Percentiles rank a stretch among this genome's conserved stretches.
Conservation (phyloP, 306 rosid genomes). For the Malus sieversii region DNA sequence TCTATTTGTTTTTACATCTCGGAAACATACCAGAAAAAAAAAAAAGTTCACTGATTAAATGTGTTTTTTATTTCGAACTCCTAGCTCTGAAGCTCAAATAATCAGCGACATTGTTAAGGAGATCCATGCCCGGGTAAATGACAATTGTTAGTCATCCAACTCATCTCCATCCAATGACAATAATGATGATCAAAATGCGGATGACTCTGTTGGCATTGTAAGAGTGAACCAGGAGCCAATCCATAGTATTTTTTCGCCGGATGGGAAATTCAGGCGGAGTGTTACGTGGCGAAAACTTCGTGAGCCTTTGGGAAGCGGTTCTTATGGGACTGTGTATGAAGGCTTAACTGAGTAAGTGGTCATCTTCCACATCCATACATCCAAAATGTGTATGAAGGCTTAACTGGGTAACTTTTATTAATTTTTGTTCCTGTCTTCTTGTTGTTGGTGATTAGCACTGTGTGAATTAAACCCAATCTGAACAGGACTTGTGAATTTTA, state of each 20-base stretch:
- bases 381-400: not conserved
- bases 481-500: not conserved
- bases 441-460: not conserved
- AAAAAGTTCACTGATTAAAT: too few species aligned
- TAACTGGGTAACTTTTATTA: too few species aligned
- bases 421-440: not conserved
- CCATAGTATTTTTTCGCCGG: constrained; percentile 22
- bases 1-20: too few species aligned
- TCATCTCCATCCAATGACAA: constrained; percentile 32
- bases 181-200: constrained; percentile 19
- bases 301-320: constrained; percentile 47
- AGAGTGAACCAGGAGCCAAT: constrained; percentile 5
- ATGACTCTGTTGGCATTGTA: not conserved
- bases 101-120: too few species aligned
- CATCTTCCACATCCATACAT: not conserved
- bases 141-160: constrained; percentile 20
- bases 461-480: not conserved
- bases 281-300: constrained; percentile 51
- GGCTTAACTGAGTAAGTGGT: constrained; percentile 40
- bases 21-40: too few species aligned
- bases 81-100: too few species aligned
- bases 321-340: constrained; percentile 60
- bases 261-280: constrained; percentile 25
- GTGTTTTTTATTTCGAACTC: too few species aligned
- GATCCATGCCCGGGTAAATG: not conserved